These are phyloP conservation scores for Vaccinium darrowii DNA, from an alignment of 148 eudicot genomes.

Conservation along the genomic window DNA sequence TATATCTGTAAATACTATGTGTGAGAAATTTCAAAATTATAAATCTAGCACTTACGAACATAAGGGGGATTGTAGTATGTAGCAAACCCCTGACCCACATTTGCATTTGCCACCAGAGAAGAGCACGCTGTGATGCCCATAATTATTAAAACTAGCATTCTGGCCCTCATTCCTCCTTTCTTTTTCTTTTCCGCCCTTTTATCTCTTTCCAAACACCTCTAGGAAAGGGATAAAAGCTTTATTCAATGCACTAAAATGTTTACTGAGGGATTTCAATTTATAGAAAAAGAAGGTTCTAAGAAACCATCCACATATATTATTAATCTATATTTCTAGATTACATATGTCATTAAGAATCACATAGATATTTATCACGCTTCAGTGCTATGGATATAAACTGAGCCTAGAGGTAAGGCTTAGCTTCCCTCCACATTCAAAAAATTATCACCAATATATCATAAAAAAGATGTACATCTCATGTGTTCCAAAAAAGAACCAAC, in stretches of 20 bases:
- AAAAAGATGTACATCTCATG: not conserved
- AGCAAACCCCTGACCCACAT: not conserved
- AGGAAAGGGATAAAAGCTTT: not conserved
- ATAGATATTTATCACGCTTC: not conserved
- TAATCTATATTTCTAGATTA: not conserved
- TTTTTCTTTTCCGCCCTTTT: not conserved
- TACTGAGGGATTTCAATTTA: not conserved
- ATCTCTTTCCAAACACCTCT: not conserved
- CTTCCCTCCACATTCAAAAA: not conserved
- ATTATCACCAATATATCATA: not conserved
- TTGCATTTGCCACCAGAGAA: not conserved
- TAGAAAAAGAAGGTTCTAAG: not conserved
- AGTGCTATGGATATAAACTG: not conserved
- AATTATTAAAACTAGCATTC: not conserved
- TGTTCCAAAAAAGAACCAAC: not conserved
- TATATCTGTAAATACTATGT: not conserved
- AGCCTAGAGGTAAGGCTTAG: not conserved
- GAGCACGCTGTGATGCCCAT: not conserved
- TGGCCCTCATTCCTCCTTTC: not conserved
- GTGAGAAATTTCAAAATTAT: not conserved
- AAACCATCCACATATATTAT: not conserved
- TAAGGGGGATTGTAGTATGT: slow-evolving; percentile 7
- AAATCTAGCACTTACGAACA: not conserved
- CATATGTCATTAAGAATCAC: not conserved
- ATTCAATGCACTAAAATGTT: not conserved